These are phyloP conservation scores for Tolypocladium tropicale DNA, from an alignment of 2,329 filamentous ascomycete species.

Conservation along the genomic window DNA sequence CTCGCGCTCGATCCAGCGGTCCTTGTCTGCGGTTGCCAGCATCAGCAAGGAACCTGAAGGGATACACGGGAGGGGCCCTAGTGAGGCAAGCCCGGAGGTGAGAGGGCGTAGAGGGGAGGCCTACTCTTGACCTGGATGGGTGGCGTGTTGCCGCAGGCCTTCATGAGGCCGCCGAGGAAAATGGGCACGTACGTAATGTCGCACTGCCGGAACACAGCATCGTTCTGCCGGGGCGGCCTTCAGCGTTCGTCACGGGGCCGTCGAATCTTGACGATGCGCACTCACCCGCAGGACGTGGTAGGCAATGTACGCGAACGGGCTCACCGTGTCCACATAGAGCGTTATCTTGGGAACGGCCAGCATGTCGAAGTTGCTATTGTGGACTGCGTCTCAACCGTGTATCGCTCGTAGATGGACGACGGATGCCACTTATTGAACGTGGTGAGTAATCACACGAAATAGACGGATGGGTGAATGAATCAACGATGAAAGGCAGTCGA, in stretches of 20 bases:
- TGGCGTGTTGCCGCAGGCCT: constrained; percentile 23
- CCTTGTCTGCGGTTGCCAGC: constrained; percentile 20
- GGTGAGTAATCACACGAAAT: too few species aligned
- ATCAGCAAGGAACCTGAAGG: background rate
- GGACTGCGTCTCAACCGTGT: background rate
- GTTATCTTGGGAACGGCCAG: constrained; percentile 18
- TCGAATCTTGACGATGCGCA: constrained; percentile 1
- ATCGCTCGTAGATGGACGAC: background rate
- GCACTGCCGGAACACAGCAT: constrained; percentile 17
- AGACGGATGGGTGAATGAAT: background rate
- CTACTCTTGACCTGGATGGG: constrained; percentile 26
- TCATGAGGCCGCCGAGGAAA: constrained; percentile 27
- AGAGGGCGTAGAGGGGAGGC: background rate
- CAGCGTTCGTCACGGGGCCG: background rate
- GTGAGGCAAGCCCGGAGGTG: too few species aligned
- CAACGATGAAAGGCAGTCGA: background rate
- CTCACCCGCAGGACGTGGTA: constrained; percentile 27
- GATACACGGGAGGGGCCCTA: too few species aligned
- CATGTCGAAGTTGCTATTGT: background rate
- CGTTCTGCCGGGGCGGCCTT: constrained; percentile 12
- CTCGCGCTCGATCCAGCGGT: constrained; percentile 20
- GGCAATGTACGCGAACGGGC: constrained; percentile 28
- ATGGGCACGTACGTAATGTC: constrained; percentile 25
- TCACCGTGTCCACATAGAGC: constrained; percentile 28
- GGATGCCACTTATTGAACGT: too few species aligned